Evolutionary conservation across 2,329 filamentous ascomycete genomes (phyloP).

Genomic region (Pleomassaria siparia): DNA sequence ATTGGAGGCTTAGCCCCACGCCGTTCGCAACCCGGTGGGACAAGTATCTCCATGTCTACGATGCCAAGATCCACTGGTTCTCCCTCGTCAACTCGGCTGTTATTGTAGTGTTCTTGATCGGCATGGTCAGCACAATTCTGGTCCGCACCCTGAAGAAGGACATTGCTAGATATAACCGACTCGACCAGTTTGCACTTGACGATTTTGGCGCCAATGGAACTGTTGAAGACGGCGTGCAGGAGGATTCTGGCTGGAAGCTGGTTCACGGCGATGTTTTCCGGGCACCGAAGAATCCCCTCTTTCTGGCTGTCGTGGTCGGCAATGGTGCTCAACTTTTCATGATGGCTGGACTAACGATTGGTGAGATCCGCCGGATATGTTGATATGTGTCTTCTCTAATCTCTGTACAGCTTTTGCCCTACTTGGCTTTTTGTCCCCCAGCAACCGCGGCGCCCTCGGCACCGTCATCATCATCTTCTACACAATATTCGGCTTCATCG

Average conservation of each 20-base stretch:
- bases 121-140: slow-evolving; percentile 91
- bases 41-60: slow-evolving; percentile 96
- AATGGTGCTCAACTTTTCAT: slow-evolving; percentile 96
- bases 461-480: slow-evolving; percentile 94
- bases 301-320: slow-evolving; percentile 84
- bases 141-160: slow-evolving; percentile 88
- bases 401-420: slow-evolving; percentile 69
- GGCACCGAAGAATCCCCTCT: slow-evolving; percentile 75
- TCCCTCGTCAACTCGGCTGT: slow-evolving; percentile 94
- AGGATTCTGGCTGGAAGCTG: slow-evolving; percentile 98
- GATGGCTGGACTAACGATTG: slow-evolving; percentile 92
- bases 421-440: slow-evolving; percentile 91
- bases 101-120: slow-evolving; percentile 87
- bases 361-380: slow-evolving; percentile 36
- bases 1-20: slow-evolving; percentile 80
- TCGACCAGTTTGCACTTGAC: slow-evolving; percentile 88
- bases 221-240: slow-evolving; percentile 89
- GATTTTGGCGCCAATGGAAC: slow-evolving; percentile 76
- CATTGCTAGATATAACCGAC: slow-evolving; percentile 92
- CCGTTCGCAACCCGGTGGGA: slow-evolving; percentile 98
- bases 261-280: slow-evolving; percentile 98
- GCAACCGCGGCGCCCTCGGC: slow-evolving; percentile 89
- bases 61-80: slow-evolving; percentile 99
- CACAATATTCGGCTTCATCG: slow-evolving; percentile 87
- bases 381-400: slow-evolving; percentile 11